Base-by-base conservation (phyloP, 2,329 filamentous ascomycete genomes). In the Colletotrichum sp. region DNA sequence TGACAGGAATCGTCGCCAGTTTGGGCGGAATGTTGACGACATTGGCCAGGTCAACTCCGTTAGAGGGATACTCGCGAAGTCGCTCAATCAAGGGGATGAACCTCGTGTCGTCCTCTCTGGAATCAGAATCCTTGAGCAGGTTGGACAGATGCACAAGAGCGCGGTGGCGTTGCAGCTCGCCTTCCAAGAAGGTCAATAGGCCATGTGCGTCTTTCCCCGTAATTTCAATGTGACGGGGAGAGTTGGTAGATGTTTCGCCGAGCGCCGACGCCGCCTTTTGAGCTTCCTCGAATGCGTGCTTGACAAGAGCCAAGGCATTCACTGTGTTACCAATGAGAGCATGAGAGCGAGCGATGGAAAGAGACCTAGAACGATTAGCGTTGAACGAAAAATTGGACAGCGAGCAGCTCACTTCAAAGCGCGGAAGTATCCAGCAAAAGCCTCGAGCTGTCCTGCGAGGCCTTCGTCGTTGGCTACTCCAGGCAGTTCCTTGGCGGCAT, bases 21-120 rank as follows among this genome's bases (percentile, higher is more conserved):
- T 93, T 94, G 2, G 96, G 96, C 15, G 97, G 97, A 84, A 96
- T 98, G 6, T 93, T 91, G 63, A 99, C 96, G 30, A 99, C 87
- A 79, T 96, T 96, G 57, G 89, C 89, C 30, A 98, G 88, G 82
- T 98, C 93, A 12, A 95, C 91, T 36, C 91, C 92, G 30, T 90
- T 91, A 6, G 89, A 86, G 2, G 95, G 94, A 82, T 96, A 99
- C 78, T 94, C 92, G 79, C 92, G 89, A 63, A 99, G 89, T 29
- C 91, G 91, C 82, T 97, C 93, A 25, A 98, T 89, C 11, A 98
- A 86, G 0, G 96, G 94, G 8, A 82, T 78, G 39, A 79, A 80
- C 72, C 89, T 86, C 36, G 88, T 84, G 8, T 88, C 87, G 30
- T 86, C 85, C 8, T 86, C 82, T 34, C 86, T 87, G 8, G 85